These are phyloP conservation scores for Phytophthora podocarpi DNA, from an alignment of 352 stramenopile genomes.

Conservation along the genomic window DNA sequence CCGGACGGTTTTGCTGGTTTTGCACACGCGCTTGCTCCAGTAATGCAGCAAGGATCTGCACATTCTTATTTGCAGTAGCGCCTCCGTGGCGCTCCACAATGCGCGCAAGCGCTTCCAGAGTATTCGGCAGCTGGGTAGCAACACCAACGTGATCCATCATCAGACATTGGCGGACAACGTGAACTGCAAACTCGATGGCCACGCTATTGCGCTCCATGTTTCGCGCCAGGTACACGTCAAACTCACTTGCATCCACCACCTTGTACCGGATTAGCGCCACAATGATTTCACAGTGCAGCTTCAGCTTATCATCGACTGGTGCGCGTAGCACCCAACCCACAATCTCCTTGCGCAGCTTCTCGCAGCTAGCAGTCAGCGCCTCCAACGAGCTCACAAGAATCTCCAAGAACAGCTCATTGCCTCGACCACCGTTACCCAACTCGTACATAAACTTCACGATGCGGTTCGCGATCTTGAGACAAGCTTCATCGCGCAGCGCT, in stretches of 20 bases:
- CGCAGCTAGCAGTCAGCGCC: slow-evolving; percentile 91
- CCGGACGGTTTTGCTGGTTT: slow-evolving; percentile 39
- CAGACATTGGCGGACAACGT: slow-evolving; percentile 93
- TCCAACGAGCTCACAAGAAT: slow-evolving; percentile 95
- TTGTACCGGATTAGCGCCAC: slow-evolving; percentile 95
- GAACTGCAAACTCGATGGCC: slow-evolving; percentile 96
- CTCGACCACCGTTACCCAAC: slow-evolving; percentile 72
- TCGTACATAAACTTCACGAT: slow-evolving; percentile 99
- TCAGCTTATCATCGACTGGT: slow-evolving; percentile 94
- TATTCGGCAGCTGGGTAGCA: slow-evolving; percentile 92
- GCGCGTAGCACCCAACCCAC: slow-evolving; percentile 94
- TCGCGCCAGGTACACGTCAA: slow-evolving; percentile 95
- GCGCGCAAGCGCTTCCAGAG: slow-evolving; percentile 89
- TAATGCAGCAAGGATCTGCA: slow-evolving; percentile 81
- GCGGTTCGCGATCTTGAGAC: slow-evolving; percentile 95
- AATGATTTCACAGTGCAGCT: slow-evolving; percentile 96
- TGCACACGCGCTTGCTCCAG: slow-evolving; percentile 80
- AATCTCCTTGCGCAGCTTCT: slow-evolving; percentile 94
- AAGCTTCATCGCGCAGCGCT: slow-evolving; percentile 87
- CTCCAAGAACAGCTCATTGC: slow-evolving; percentile 95
- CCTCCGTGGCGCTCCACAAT: slow-evolving; percentile 86
- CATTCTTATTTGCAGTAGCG: slow-evolving; percentile 81
- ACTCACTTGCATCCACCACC: slow-evolving; percentile 91
- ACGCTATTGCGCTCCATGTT: slow-evolving; percentile 95
- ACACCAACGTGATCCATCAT: slow-evolving; percentile 93